Conservation (phyloP, 768 basidiomycete species). For the Auriculariales sp. region DNA sequence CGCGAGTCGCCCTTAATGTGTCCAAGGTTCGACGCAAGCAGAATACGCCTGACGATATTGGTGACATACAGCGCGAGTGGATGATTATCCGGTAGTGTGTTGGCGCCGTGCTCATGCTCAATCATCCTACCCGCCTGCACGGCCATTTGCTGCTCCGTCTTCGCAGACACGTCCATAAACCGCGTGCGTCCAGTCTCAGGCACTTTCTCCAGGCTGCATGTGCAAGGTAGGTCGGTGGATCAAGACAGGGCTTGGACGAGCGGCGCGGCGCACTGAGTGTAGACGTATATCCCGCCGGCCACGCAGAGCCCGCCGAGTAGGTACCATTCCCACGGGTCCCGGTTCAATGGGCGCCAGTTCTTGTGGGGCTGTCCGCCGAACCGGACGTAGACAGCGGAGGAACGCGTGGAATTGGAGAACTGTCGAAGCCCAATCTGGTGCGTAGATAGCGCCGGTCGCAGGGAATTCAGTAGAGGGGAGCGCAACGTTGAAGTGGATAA, state of each 20-base stretch:
- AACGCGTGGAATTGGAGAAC: neutral
- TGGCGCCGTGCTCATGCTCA: conserved; percentile 32
- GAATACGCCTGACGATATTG: conserved; percentile 49
- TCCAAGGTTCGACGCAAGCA: conserved; percentile 62
- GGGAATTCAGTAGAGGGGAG: too few species aligned
- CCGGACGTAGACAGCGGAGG: neutral
- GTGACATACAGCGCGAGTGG: conserved; percentile 53
- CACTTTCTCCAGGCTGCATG: conserved; percentile 59
- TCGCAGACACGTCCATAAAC: conserved; percentile 66
- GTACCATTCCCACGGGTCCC: neutral
- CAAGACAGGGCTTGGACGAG: neutral
- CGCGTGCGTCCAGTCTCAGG: conserved; percentile 78
- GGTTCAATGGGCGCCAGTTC: neutral
- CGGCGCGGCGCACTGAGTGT: neutral
- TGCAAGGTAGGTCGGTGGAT: neutral
- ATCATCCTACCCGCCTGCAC: conserved; percentile 23
- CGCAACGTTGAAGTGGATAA: too few species aligned
- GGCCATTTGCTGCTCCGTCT: conserved; percentile 40
- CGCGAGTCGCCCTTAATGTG: conserved; percentile 25
- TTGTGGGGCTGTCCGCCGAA: neutral
- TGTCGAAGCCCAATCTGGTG: too few species aligned
- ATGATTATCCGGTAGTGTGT: conserved; percentile 53
- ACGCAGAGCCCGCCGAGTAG: neutral
- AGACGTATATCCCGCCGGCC: neutral
- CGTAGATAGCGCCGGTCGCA: too few species aligned